Conservation (phyloP, 2,329 filamentous ascomycete genomes). For the Phaeosphaeriaceae sp. region DNA sequence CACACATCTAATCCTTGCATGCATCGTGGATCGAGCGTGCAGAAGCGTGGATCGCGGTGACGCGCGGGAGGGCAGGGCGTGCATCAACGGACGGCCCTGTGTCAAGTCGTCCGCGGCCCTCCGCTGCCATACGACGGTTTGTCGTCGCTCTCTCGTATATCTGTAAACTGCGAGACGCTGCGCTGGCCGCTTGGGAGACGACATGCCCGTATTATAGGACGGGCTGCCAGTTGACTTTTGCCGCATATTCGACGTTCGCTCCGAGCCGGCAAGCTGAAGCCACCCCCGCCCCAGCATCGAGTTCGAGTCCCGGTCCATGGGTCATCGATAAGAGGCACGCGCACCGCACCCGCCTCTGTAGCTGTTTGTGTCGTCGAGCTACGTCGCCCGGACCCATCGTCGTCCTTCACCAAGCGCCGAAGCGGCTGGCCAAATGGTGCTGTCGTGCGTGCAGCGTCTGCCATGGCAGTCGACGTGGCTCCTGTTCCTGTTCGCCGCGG, state of each 20-base stretch:
- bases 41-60: constrained; percentile 8
- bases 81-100: neutral
- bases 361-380: neutral
- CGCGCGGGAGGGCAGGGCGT: constrained; percentile 2
- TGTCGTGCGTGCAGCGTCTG: constrained; percentile 15
- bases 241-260: neutral
- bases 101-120: neutral
- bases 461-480: constrained; percentile 32
- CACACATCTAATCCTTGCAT: constrained; percentile 9
- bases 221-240: neutral
- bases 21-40: constrained; percentile 4
- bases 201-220: neutral
- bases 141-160: neutral
- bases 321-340: constrained; percentile 5
- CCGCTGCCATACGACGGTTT: neutral
- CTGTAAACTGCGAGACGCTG: neutral
- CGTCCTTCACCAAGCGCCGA: neutral
- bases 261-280: neutral
- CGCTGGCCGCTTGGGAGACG: neutral
- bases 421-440: constrained; percentile 14
- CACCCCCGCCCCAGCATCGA: neutral
- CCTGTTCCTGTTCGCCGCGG: constrained; percentile 27
- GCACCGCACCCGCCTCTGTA: neutral
- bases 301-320: constrained; percentile 2
- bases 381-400: neutral